phyloP scores from a whole-genome alignment of 805 yeast species.

The Tanozyma kutaoensis region DNA sequence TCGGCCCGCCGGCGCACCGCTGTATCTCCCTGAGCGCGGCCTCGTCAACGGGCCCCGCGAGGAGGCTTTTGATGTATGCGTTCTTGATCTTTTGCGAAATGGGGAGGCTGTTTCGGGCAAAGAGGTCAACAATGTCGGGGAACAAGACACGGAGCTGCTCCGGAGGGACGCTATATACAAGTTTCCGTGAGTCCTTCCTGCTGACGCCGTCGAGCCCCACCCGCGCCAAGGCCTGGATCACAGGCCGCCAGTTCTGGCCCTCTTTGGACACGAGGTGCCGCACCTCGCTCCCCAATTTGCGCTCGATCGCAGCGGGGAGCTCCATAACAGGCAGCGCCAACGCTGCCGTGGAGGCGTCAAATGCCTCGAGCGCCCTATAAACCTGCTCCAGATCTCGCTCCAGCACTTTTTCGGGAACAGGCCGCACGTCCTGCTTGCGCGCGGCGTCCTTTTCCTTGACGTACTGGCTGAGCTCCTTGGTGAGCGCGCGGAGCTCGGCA shows the following conservation, averaged over 20 bases:
- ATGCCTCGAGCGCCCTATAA: too few species aligned
- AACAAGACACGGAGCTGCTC: constrained; percentile 18
- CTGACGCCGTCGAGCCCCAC: constrained; percentile 22
- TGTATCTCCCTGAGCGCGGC: constrained; percentile 18
- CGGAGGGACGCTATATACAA: constrained; percentile 30
- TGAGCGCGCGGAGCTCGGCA: too few species aligned
- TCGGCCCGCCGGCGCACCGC: constrained; percentile 11
- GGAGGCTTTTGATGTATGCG: constrained; percentile 22
- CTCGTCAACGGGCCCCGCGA: constrained; percentile 10
- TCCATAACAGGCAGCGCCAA: constrained; percentile 8
- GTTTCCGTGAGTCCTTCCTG: constrained; percentile 16
- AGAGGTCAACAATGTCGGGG: constrained; percentile 11
- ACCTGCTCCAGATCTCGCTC: too few species aligned
- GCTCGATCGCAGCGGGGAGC: constrained; percentile 23
- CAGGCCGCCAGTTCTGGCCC: constrained; percentile 34
- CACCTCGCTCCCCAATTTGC: constrained; percentile 24
- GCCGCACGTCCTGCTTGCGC: too few species aligned
- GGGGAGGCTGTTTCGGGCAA: constrained; percentile 17
- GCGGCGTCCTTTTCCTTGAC: too few species aligned
- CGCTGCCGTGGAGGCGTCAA: constrained; percentile 5
- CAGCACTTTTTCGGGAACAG: too few species aligned
- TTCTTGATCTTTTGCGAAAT: constrained; percentile 20
- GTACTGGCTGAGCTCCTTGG: too few species aligned
- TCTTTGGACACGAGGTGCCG: constrained; percentile 24
- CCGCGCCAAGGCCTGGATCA: constrained; percentile 18